Base-by-base conservation (phyloP, 805 yeast species). In the Blastobotrys peoriensis region DNA sequence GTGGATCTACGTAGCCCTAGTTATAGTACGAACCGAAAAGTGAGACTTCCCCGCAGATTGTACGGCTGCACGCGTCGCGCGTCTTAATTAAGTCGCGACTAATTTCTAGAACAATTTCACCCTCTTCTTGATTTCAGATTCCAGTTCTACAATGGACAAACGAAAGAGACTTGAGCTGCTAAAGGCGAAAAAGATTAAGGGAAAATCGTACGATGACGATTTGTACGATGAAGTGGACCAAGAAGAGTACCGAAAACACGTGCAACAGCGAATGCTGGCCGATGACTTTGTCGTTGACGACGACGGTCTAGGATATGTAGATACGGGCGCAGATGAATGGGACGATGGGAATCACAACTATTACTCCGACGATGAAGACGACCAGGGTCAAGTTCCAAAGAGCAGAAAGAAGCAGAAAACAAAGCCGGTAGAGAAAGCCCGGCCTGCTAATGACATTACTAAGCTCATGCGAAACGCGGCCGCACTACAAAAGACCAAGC, bases 271-370 rank as follows among this genome's bases (percentile, higher is more conserved):
- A 47, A 70, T 93, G 39, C 71, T 87, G 63, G 81, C 84, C 49
- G 96, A 91, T 58, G 96, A 91, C 62, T 91, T 91, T 60, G 93
- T 91, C 30, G 95, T 87, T 2, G 96, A 88, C 61, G 98, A 91
- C 61, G 80, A 84, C 53, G 96, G 96, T 23, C 83, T 82, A 52
- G 98, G 97, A 0, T 91, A 91, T 58, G 89, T 87, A 1, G 98
- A 93, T 56, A 84, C 84, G 36, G 98, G 98, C 46, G 85, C 74
- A 5, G 94, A 91, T 56, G 95, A 87, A 48, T 87, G 95, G 89
- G 94, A 81, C 47, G 44, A 68, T 70, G 43, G 75, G 73, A 36
- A 66, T 70, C 42, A 76, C 75, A 52, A 52, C 5, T 54, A 43
- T 23, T 45, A 41, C 19, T 49, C 47, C 15, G 56, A 50, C 43